phyloP scores from a whole-genome alignment of 2,329 filamentous ascomycete species.

The Pseudogymnoascus sp. region DNA sequence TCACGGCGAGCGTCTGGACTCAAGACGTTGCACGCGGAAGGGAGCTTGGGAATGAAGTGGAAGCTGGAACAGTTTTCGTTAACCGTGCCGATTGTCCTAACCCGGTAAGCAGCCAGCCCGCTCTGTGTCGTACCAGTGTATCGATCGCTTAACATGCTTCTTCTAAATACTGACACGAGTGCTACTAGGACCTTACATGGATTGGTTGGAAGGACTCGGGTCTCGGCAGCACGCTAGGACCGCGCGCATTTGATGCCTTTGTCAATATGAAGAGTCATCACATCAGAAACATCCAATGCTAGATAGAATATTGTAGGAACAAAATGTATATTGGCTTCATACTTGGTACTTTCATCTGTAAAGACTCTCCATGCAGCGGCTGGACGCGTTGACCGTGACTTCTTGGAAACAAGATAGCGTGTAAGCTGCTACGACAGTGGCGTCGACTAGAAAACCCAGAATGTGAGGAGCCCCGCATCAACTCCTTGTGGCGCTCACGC shows the following conservation, averaged over 20 bases:
- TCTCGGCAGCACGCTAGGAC: slow-evolving; percentile 81
- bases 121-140: neutral
- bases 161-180: neutral
- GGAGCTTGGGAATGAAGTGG: slow-evolving; percentile 45
- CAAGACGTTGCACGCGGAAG: slow-evolving; percentile 44
- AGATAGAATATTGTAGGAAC: neutral
- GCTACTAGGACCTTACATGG: slow-evolving; percentile 69
- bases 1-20: slow-evolving; percentile 53
- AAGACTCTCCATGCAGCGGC: neutral
- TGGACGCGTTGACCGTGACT: neutral
- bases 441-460: neutral
- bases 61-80: slow-evolving; percentile 54
- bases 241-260: slow-evolving; percentile 90
- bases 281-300: slow-evolving; percentile 71
- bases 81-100: slow-evolving; percentile 84
- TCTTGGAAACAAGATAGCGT: neutral
- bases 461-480: neutral
- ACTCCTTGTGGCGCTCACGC: neutral
- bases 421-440: neutral
- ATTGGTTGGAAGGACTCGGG: slow-evolving; percentile 97
- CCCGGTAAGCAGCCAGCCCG: slow-evolving; percentile 41
- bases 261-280: slow-evolving; percentile 96
- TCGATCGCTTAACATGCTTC: neutral
- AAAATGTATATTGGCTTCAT: neutral
- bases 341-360: neutral